Evolutionary conservation across 495 filamentous ascomycete species (phyloP).

Genomic region (Pseudoneurospora amorphoporcata): DNA sequence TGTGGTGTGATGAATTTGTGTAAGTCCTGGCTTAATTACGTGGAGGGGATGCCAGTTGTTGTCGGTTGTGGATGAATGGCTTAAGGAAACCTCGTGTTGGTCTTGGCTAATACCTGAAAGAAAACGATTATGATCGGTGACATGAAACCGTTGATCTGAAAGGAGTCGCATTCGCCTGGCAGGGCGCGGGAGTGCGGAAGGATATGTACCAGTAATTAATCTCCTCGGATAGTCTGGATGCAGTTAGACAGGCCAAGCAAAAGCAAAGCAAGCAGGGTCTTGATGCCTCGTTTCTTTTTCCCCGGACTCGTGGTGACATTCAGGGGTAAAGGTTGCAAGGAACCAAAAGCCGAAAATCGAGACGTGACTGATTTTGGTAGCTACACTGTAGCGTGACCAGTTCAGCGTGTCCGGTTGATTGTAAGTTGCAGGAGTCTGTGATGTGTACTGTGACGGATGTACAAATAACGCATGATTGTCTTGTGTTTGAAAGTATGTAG

Average conservation of each 20-base stretch:
- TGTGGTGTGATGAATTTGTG: neutral
- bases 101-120: neutral
- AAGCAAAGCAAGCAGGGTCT: neutral
- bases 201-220: neutral
- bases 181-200: neutral
- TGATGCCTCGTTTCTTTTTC: neutral
- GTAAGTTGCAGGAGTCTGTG: neutral
- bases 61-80: neutral
- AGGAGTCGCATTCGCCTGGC: neutral
- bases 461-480: neutral
- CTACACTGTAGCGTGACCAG: neutral
- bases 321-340: neutral
- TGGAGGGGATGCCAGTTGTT: neutral
- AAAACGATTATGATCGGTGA: neutral
- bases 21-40: neutral
- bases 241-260: neutral
- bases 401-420: neutral
- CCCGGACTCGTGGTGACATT: neutral
- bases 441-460: neutral
- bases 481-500: neutral
- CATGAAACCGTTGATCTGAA: neutral
- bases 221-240: neutral
- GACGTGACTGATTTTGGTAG: neutral
- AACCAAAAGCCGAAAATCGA: neutral
- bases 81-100: neutral